A percentile compares a stretch with the other conserved stretches of the same genome.
phyloP scores from a whole-genome alignment of 441 rosid species.

The Flueggea neowawraea region DNA sequence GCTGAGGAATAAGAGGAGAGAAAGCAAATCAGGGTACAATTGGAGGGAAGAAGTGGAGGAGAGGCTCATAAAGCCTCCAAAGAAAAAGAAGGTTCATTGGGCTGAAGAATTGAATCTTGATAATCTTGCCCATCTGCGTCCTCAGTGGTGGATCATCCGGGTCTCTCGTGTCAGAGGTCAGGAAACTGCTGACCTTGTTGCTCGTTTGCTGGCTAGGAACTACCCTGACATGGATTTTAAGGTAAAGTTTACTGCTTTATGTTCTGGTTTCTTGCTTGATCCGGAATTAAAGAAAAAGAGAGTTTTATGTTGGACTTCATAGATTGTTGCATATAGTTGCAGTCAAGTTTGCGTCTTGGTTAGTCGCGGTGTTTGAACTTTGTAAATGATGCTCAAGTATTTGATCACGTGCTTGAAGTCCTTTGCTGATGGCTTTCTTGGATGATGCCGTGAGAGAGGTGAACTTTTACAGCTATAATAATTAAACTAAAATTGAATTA shows the following conservation, averaged over 20 bases:
- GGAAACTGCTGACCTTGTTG: slow-evolving; percentile 56
- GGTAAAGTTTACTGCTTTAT: slow-evolving; percentile 25
- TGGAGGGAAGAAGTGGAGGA: slow-evolving; percentile 90
- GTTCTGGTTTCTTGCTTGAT: neutral
- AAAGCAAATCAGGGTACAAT: slow-evolving; percentile 48
- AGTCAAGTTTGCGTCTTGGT: too few species aligned
- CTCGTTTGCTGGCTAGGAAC: slow-evolving; percentile 45
- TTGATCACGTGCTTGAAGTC: too few species aligned
- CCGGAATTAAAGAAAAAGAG: too few species aligned
- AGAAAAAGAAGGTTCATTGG: slow-evolving; percentile 51
- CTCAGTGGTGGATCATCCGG: slow-evolving; percentile 77
- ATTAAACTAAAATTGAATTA: too few species aligned
- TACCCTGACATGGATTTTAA: slow-evolving; percentile 60
- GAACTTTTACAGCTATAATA: too few species aligned
- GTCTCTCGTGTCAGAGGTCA: slow-evolving; percentile 53
- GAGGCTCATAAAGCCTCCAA: slow-evolving; percentile 65
- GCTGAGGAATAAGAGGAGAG: slow-evolving; percentile 70
- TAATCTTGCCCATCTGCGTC: slow-evolving; percentile 56
- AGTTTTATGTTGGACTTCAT: too few species aligned
- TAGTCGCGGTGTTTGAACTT: too few species aligned
- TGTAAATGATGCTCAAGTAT: too few species aligned
- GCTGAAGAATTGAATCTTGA: slow-evolving; percentile 71
- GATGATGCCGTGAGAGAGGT: too few species aligned
- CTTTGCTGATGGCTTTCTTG: too few species aligned
- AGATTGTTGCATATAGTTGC: too few species aligned